Conservation (phyloP, 257 asterid species). For the Eustoma russellianum region DNA sequence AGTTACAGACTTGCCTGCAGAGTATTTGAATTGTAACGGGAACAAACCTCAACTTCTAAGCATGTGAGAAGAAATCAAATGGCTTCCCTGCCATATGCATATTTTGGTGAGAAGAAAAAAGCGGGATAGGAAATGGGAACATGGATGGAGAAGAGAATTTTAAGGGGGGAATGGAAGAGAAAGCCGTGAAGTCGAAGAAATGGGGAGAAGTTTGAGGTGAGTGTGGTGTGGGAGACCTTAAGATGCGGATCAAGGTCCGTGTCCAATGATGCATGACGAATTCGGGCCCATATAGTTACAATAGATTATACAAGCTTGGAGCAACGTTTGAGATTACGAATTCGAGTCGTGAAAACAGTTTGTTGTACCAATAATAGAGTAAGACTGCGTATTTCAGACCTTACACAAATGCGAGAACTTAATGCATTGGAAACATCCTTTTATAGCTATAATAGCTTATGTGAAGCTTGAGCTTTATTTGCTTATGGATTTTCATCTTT, state of each 20-base stretch:
- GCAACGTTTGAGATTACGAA: too few species aligned
- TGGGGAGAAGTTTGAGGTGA: not conserved
- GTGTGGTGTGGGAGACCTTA: constrained; percentile 9
- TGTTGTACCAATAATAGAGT: too few species aligned
- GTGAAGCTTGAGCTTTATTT: too few species aligned
- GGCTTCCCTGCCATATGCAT: too few species aligned
- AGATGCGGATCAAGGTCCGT: constrained; percentile 39
- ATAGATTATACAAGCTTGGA: too few species aligned
- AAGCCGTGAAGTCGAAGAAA: constrained; percentile 23
- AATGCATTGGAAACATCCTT: too few species aligned
- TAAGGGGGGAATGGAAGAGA: constrained; percentile 16
- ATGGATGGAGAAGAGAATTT: constrained; percentile 24
- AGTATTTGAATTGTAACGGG: constrained; percentile 4
- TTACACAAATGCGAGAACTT: too few species aligned
- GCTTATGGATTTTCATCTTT: too few species aligned
- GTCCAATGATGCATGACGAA: constrained; percentile 37
- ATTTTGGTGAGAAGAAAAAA: not conserved
- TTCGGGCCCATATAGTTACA: constrained; percentile 14
- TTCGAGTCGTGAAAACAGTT: too few species aligned
- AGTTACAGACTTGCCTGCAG: constrained; percentile 5
- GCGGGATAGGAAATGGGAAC: constrained; percentile 11
- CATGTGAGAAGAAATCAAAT: too few species aligned
- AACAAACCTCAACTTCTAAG: not conserved
- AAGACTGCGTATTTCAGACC: too few species aligned
- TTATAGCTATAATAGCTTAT: too few species aligned